Percentiles rank a stretch among this genome's conserved stretches.
Evolutionary conservation across 768 basidiomycete species (phyloP).

Genomic region (Lentinula guzmanii): DNA sequence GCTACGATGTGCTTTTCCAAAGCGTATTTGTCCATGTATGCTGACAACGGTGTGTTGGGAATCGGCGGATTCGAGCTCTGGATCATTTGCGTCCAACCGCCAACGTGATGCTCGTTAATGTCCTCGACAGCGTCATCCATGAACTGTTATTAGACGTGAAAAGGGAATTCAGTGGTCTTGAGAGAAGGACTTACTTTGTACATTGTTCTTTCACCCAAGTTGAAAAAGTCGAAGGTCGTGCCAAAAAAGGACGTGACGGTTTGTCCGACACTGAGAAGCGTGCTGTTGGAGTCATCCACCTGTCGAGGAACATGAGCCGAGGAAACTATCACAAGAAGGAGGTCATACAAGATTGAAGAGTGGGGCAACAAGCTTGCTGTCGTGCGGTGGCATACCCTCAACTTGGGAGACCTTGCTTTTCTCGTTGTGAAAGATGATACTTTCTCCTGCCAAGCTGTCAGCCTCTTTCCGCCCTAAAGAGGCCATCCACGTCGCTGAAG

Average conservation of each 20-base stretch:
- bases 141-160: slow-evolving; percentile 25
- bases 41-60: slow-evolving; percentile 62
- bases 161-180: neutral
- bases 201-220: slow-evolving; percentile 56
- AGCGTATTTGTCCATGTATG: slow-evolving; percentile 74
- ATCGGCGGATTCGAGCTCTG: slow-evolving; percentile 64
- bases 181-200: slow-evolving; percentile 45
- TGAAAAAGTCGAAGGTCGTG: slow-evolving; percentile 79
- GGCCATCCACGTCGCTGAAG: slow-evolving; percentile 72
- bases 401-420: slow-evolving; percentile 63
- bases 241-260: slow-evolving; percentile 67
- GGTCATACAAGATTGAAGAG: slow-evolving; percentile 72
- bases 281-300: slow-evolving; percentile 75
- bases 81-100: slow-evolving; percentile 81
- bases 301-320: slow-evolving; percentile 18
- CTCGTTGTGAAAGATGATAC: slow-evolving; percentile 62
- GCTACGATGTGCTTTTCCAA: slow-evolving; percentile 66
- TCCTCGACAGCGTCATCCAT: slow-evolving; percentile 72
- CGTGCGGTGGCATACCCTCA: slow-evolving; percentile 51
- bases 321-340: neutral
- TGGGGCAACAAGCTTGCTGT: slow-evolving; percentile 59
- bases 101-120: slow-evolving; percentile 80
- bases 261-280: slow-evolving; percentile 59
- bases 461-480: slow-evolving; percentile 59
- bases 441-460: slow-evolving; percentile 58